Percentiles rank a stretch among this genome's conserved stretches.
Conservation (phyloP, 345 rosid species). For the Mercurialis annua region DNA sequence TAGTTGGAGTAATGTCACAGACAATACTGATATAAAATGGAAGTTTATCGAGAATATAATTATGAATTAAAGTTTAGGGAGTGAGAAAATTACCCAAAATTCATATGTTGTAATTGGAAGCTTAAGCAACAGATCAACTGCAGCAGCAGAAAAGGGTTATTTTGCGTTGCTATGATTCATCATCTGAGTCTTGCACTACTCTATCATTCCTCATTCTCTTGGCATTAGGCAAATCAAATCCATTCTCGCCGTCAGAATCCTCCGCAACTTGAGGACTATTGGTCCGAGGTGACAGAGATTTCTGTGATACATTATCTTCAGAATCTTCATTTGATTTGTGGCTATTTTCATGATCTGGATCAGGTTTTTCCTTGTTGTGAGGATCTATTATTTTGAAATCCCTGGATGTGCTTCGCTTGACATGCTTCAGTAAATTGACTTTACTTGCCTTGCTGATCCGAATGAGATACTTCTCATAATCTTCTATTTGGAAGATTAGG, state of each 20-base stretch:
- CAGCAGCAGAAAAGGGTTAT: neutral
- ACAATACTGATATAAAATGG: too few relatives aligned
- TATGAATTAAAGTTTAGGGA: too few relatives aligned
- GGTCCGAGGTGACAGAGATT: constrained; percentile 18
- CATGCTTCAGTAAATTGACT: constrained; percentile 67
- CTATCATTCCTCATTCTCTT: constrained; percentile 43
- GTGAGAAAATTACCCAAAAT: too few relatives aligned
- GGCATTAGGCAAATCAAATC: constrained; percentile 24
- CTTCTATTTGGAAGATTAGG: constrained; percentile 78
- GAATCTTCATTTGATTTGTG: constrained; percentile 32
- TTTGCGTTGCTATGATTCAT: constrained; percentile 29
- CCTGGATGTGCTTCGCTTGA: constrained; percentile 79
- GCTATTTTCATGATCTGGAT: constrained; percentile 25
- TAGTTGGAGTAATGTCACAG: too few relatives aligned
- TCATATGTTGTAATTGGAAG: too few relatives aligned
- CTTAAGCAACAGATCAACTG: too few relatives aligned
- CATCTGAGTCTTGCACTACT: constrained; percentile 61
- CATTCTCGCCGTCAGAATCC: constrained; percentile 37
- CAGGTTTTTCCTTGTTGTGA: constrained; percentile 30
- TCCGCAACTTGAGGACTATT: constrained; percentile 27
- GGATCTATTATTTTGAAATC: constrained; percentile 70
- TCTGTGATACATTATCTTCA: constrained; percentile 34
- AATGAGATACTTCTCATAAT: constrained; percentile 70
- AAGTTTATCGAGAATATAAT: too few relatives aligned
- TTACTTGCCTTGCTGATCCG: constrained; percentile 71